Evolutionary conservation across 75 land plant genomes (phyloP).

Genomic region (Selaginella tamariscina): DNA sequence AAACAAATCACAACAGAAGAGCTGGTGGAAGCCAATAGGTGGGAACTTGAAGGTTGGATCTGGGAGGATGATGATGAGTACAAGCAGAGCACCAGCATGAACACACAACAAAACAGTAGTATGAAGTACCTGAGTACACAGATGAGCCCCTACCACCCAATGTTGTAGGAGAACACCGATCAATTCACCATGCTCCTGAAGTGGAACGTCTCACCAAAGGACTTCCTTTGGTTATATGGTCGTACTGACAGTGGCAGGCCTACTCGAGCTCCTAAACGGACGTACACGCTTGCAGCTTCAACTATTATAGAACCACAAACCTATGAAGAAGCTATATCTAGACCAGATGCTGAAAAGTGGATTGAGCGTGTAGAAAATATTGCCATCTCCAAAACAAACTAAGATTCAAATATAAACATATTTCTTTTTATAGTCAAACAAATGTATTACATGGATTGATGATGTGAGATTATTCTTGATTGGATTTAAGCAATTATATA

Average conservation of each 20-base stretch:
- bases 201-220: not conserved
- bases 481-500: too few species aligned
- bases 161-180: not conserved
- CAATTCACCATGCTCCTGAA: not conserved
- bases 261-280: not conserved
- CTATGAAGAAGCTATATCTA: too few species aligned
- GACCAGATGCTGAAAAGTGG: conserved; percentile 3
- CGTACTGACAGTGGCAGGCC: not conserved
- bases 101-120: not conserved
- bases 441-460: too few species aligned
- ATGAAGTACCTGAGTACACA: conserved; percentile 1
- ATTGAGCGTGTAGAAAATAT: too few species aligned
- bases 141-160: not conserved
- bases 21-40: not conserved
- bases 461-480: too few species aligned
- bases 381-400: too few species aligned
- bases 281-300: not conserved
- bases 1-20: not conserved
- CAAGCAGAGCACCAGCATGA: not conserved
- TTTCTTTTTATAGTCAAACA: too few species aligned
- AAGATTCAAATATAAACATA: too few species aligned
- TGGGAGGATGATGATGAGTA: not conserved
- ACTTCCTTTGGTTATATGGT: not conserved
- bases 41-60: too few species aligned
- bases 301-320: not conserved